phyloP scores from a whole-genome alignment of 805 yeast genomes.

The Wickerhamiella vanderwaltii region DNA sequence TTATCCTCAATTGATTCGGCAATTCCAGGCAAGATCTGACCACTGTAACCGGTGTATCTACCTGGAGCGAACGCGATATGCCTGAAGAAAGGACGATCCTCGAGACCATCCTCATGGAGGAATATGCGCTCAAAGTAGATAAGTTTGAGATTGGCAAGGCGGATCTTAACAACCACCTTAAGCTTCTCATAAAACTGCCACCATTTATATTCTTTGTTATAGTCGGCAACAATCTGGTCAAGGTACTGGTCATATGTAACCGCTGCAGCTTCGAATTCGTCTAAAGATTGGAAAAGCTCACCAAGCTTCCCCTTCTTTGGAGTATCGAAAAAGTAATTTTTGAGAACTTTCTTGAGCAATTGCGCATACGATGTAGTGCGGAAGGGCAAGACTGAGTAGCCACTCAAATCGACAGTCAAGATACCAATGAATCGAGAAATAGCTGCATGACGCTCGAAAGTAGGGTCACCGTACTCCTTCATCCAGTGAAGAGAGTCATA shows the following conservation, averaged over 20 bases:
- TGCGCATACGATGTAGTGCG: constrained; percentile 33
- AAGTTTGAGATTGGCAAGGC: constrained; percentile 31
- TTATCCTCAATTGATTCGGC: constrained; percentile 42
- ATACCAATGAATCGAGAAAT: constrained; percentile 44
- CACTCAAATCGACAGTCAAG: constrained; percentile 37
- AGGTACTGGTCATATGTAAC: constrained; percentile 39
- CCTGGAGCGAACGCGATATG: constrained; percentile 51
- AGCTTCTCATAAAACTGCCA: constrained; percentile 24
- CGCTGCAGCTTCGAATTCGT: constrained; percentile 26
- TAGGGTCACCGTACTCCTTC: constrained; percentile 50
- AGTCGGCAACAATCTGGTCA: constrained; percentile 36
- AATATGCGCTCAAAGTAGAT: constrained; percentile 36
- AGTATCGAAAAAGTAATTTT: constrained; percentile 25
- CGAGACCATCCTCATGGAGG: constrained; percentile 37
- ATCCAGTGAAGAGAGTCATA: constrained; percentile 67
- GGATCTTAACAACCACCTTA: constrained; percentile 18
- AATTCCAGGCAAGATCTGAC: constrained; percentile 44
- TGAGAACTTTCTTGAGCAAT: constrained; percentile 30
- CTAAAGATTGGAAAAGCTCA: constrained; percentile 17
- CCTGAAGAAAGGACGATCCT: constrained; percentile 43
- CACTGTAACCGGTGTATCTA: constrained; percentile 48
- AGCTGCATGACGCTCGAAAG: constrained; percentile 45
- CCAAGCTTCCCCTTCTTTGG: constrained; percentile 15
- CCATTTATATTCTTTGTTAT: constrained; percentile 67
- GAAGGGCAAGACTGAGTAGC: constrained; percentile 36